Conservation (phyloP, 2,329 filamentous ascomycete genomes). For the Diaporthe amygdali region DNA sequence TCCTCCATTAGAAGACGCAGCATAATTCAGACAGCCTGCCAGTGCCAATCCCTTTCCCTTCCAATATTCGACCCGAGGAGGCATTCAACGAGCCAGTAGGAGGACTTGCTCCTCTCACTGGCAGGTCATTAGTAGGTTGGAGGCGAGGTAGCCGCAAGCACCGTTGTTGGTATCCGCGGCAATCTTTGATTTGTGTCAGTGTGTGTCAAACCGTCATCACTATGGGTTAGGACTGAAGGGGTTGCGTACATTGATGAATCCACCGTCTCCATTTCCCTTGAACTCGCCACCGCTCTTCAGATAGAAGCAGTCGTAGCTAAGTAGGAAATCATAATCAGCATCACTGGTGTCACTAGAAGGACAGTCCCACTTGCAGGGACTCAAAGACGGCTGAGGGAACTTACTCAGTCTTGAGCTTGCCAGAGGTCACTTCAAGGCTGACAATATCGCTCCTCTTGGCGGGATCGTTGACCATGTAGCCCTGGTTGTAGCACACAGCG, state of each 20-base stretch:
- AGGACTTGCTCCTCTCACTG: not conserved
- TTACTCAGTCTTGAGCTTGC: not conserved
- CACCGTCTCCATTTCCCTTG: not conserved
- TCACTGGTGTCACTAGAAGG: no score
- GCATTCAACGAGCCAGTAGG: not conserved
- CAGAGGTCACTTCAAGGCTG: constrained; percentile 4
- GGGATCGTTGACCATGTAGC: not conserved
- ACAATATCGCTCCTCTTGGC: not conserved
- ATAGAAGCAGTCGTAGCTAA: constrained; percentile 2
- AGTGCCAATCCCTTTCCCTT: no score
- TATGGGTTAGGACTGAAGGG: not conserved
- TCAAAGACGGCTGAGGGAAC: not conserved
- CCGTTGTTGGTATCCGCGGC: not conserved
- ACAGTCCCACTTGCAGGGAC: no score
- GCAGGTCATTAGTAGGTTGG: not conserved
- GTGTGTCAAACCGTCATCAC: not conserved
- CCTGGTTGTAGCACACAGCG: not conserved
- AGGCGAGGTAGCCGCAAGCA: not conserved
- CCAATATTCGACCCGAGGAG: not conserved
- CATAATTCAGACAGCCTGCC: no score
- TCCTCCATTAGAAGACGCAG: not conserved
- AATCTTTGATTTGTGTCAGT: not conserved
- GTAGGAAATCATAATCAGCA: not conserved
- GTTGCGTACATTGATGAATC: not conserved
- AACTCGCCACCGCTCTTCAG: not conserved